These are phyloP conservation scores for Podospora fimiseda DNA, from an alignment of 495 filamentous ascomycete genomes.

Conservation along the genomic window DNA sequence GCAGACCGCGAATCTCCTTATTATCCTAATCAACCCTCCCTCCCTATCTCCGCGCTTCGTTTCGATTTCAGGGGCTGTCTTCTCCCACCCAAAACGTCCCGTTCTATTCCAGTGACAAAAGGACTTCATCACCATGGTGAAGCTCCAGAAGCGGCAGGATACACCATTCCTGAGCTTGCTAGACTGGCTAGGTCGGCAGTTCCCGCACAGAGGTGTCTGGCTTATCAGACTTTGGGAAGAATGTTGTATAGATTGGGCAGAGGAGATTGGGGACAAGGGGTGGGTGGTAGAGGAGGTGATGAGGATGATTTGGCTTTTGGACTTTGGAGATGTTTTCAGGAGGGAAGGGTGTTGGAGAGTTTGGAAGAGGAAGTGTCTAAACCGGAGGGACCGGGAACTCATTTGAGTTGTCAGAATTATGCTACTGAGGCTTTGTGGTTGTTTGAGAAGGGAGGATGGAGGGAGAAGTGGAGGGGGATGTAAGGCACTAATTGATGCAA, in stretches of 20 bases:
- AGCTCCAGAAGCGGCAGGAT: constrained; percentile 88
- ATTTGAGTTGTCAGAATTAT: constrained; percentile 63
- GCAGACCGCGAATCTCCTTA: constrained; percentile 67
- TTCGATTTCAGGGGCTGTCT: constrained; percentile 81
- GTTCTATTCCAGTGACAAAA: constrained; percentile 61
- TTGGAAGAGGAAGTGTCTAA: constrained; percentile 58
- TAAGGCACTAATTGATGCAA: background rate
- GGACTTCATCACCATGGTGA: constrained; percentile 93
- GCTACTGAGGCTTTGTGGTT: constrained; percentile 90
- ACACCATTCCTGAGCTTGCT: constrained; percentile 85
- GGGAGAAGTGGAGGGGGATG: constrained; percentile 37
- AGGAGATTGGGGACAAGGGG: constrained; percentile 67
- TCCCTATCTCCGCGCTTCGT: constrained; percentile 70
- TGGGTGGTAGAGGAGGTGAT: constrained; percentile 45
- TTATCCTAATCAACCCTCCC: constrained; percentile 63
- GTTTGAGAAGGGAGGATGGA: constrained; percentile 72
- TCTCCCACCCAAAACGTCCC: constrained; percentile 64
- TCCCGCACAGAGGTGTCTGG: constrained; percentile 80
- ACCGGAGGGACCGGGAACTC: constrained; percentile 46
- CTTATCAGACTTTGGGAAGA: constrained; percentile 83
- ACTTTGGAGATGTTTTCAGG: constrained; percentile 69
- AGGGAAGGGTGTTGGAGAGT: constrained; percentile 66
- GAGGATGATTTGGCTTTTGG: constrained; percentile 48
- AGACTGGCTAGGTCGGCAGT: constrained; percentile 74
- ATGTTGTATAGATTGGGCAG: constrained; percentile 76